Evolutionary conservation across 2,329 filamentous ascomycete species (phyloP).

Genomic region (Cladosporium cucumerinum): DNA sequence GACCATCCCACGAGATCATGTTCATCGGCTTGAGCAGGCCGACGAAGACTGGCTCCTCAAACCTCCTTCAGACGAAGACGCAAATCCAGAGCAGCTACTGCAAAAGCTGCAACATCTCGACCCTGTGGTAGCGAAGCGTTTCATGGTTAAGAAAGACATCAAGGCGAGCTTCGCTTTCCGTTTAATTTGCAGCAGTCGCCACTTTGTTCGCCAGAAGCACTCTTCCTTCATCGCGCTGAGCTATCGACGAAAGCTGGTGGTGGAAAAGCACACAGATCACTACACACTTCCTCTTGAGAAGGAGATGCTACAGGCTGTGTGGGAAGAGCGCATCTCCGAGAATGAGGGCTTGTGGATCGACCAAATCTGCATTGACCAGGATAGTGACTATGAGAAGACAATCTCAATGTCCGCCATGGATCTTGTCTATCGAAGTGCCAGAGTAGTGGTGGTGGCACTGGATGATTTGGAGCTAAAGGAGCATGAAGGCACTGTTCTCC

Average conservation of each 20-base stretch:
- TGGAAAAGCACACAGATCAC: slow-evolving; percentile 32
- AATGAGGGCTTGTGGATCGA: slow-evolving; percentile 46
- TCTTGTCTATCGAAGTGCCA: slow-evolving; percentile 41
- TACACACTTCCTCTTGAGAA: slow-evolving; percentile 40
- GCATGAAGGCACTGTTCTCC: slow-evolving; percentile 37
- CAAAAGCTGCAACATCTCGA: slow-evolving; percentile 25
- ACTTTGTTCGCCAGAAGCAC: slow-evolving; percentile 32
- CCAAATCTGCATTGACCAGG: slow-evolving; percentile 45
- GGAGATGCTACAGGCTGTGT: slow-evolving; percentile 41
- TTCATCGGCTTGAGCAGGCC: slow-evolving; percentile 26
- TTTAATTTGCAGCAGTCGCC: slow-evolving; percentile 36
- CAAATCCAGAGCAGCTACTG: slow-evolving; percentile 26
- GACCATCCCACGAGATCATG: slow-evolving; percentile 26
- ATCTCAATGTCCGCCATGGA: slow-evolving; percentile 43
- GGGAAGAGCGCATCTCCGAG: slow-evolving; percentile 35
- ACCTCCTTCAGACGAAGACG: slow-evolving; percentile 27
- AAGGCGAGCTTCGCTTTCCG: slow-evolving; percentile 36
- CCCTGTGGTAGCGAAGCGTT: slow-evolving; percentile 25
- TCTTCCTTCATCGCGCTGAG: slow-evolving; percentile 45
- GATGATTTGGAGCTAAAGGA: slow-evolving; percentile 40
- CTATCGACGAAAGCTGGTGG: slow-evolving; percentile 40
- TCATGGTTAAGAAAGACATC: slow-evolving; percentile 34
- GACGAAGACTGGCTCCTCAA: slow-evolving; percentile 30
- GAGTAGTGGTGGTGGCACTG: slow-evolving; percentile 40
- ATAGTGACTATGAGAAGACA: slow-evolving; percentile 39